Conservation (phyloP, 495 filamentous ascomycete species). For the Aspergillus ostianus region DNA sequence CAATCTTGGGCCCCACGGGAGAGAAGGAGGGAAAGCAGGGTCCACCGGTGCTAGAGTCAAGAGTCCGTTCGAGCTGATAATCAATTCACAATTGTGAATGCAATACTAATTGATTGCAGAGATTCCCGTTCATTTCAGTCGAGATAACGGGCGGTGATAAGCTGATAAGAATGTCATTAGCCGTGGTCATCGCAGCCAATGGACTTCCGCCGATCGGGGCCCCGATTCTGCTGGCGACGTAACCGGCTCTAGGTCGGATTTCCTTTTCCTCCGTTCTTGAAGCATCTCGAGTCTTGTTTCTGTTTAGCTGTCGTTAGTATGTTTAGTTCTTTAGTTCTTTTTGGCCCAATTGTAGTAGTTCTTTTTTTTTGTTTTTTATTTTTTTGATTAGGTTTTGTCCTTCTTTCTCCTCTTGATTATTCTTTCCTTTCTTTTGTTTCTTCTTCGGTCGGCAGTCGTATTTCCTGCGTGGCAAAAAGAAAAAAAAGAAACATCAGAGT, state of each 20-base stretch:
- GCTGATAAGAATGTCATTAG: slow-evolving; percentile 32
- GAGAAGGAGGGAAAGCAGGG: slow-evolving; percentile 12
- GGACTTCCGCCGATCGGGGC: slow-evolving; percentile 5
- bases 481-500: slow-evolving; percentile 7
- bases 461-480: neutral
- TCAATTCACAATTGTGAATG: slow-evolving; percentile 1
- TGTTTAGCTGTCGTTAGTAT: neutral
- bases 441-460: neutral
- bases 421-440: slow-evolving; percentile 1
- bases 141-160: slow-evolving; percentile 24
- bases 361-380: too few species aligned
- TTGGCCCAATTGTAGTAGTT: neutral
- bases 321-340: neutral
- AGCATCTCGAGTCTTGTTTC: slow-evolving; percentile 4
- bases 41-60: slow-evolving; percentile 13
- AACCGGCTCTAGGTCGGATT: neutral
- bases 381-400: too few species aligned
- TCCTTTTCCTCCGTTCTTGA: too few species aligned
- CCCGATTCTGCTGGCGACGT: neutral
- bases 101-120: slow-evolving; percentile 5
- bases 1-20: slow-evolving; percentile 19
- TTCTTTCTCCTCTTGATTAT: slow-evolving; percentile 4
- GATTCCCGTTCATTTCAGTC: neutral
- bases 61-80: neutral
- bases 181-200: slow-evolving; percentile 28